Evolutionary conservation across 139 green algal genomes (phyloP).

Genomic region (Parachlorella kessleri): DNA sequence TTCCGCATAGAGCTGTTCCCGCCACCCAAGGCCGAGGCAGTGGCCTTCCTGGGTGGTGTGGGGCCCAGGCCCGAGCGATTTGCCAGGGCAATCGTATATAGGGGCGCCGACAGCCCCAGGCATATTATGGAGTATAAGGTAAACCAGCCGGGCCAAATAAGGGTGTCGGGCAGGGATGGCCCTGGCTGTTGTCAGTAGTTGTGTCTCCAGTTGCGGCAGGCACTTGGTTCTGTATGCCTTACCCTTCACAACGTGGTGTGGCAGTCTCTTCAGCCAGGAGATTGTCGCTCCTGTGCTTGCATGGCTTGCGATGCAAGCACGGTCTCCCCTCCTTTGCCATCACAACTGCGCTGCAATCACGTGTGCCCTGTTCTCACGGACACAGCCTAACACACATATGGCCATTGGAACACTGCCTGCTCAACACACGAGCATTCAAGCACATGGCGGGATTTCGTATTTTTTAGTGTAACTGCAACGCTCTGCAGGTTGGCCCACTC

Average conservation of each 20-base stretch:
- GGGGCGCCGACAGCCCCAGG: conserved; percentile 3
- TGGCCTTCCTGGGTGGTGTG: conserved; percentile 26
- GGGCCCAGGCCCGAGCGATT: conserved; percentile 23
- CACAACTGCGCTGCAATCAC: background rate
- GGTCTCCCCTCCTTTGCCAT: no score
- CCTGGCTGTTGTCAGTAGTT: background rate
- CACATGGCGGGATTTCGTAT: background rate
- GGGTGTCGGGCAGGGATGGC: background rate
- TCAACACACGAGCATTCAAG: no score
- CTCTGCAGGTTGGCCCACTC: conserved; percentile 23
- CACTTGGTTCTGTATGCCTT: background rate
- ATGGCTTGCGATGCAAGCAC: background rate
- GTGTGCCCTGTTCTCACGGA: background rate
- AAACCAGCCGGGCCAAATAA: background rate
- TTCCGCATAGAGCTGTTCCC: conserved; percentile 25
- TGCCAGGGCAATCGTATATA: conserved; percentile 7
- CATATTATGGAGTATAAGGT: conserved; percentile 44
- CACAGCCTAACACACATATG: no score
- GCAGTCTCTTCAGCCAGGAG: background rate
- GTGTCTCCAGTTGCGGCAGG: background rate
- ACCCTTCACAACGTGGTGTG: background rate
- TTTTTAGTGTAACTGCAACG: background rate
- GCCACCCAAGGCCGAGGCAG: conserved; percentile 23
- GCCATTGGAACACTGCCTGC: no score
- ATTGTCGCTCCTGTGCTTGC: background rate